Base-by-base conservation (phyloP, 257 asterid genomes). In the Leonotis leonurus region DNA sequence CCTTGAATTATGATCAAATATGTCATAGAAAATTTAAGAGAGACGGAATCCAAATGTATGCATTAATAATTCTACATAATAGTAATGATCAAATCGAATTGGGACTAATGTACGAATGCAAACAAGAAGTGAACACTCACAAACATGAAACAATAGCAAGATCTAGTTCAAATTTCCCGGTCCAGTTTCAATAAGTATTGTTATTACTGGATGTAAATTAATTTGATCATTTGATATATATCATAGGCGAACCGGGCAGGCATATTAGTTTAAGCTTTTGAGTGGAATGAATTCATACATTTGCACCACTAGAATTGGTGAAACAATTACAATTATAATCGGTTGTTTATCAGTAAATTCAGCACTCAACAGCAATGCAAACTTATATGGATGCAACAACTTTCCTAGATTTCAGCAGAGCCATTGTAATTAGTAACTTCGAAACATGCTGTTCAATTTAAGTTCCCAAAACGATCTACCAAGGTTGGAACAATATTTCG, bases 1-100 rank as follows among this genome's bases (percentile, higher is more conserved):
- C 62, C 74, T 75, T 57, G 54, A 51, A 50, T 29, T 39, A 12
- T 3, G 68, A 27, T 59, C 43, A 44, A 68, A 33, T 18, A 4
- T 6, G 26, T 45, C n/a, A n/a, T n/a, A n/a, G n/a, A n/a, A n/a
- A 20, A 56, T n/a, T 4, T 13, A 7, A 29, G 8, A 32, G 13
- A n/a, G n/a, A n/a, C n/a, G 41, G 22, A 39, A 57, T 53, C 29
- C 36, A 21, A 22, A 18, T 39, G n/a, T 27, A 3, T 21, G 32
- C 33, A 69, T 37, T 4, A 6, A 7, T 67, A 13, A 14, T 14
- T 43, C 18, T 27, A 43, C 43, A 44, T 17, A 8, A 26, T 11
- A 58, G 10, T 3, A 35, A 13, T n/a, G n/a, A n/a, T n/a, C n/a
- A n/a, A n/a, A n/a, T n/a, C n/a, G n/a, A n/a, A n/a, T n/a, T n/a